Evolutionary conservation across 805 yeast species (phyloP).

Genomic region (Metschnikowia similis): DNA sequence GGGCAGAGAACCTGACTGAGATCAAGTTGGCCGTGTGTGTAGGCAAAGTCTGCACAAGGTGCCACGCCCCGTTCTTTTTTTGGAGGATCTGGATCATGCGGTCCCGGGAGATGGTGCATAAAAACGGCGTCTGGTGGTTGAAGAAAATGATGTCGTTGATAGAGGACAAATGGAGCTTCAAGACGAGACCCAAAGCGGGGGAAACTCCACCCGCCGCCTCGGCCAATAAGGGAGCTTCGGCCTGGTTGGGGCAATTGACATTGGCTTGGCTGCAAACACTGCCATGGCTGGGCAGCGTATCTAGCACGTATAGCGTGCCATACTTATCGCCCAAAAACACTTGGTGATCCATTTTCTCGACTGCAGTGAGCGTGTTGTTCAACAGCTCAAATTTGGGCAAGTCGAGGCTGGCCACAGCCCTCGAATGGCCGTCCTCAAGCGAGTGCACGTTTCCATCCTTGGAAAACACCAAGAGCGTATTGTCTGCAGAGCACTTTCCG

Average conservation of each 20-base stretch:
- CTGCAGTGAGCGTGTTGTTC: conserved; percentile 35
- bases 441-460: conserved; percentile 19
- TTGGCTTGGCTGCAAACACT: no score
- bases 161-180: conserved; percentile 50
- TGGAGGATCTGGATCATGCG: conserved; percentile 57
- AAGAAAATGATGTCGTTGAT: conserved; percentile 44
- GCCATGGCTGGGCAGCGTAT: background rate
- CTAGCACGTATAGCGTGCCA: conserved; percentile 36
- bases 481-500: conserved; percentile 5
- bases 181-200: conserved; percentile 19
- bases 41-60: conserved; percentile 54
- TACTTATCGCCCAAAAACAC: conserved; percentile 47
- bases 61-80: conserved; percentile 37
- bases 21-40: conserved; percentile 53
- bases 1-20: conserved; percentile 28
- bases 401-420: background rate
- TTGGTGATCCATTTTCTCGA: conserved; percentile 31
- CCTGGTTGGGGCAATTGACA: background rate
- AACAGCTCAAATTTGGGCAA: background rate
- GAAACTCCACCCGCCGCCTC: background rate
- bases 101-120: conserved; percentile 54
- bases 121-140: conserved; percentile 19
- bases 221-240: no score
- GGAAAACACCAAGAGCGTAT: conserved; percentile 17
- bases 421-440: background rate